Percentiles rank a stretch among this genome's conserved stretches.
Conservation (phyloP, 2,329 filamentous ascomycete genomes). For the Botryotinia calthae region DNA sequence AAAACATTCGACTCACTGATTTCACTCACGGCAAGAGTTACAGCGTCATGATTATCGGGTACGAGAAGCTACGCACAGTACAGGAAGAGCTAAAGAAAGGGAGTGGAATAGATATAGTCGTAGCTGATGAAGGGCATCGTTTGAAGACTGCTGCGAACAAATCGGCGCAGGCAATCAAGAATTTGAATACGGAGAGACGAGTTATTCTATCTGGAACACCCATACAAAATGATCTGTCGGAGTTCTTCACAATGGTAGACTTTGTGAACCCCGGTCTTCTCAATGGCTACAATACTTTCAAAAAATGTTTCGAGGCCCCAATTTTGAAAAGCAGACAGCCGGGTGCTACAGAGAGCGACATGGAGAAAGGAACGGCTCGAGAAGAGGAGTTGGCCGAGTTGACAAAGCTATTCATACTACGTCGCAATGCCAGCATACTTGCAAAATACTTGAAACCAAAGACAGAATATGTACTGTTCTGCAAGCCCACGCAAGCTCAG, state of each 20-base stretch:
- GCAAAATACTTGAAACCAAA: constrained; percentile 87
- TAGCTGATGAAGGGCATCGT: constrained; percentile 95
- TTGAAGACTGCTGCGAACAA: constrained; percentile 96
- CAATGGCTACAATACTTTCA: constrained; percentile 87
- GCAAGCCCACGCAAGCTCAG: constrained; percentile 85
- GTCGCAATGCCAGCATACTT: constrained; percentile 88
- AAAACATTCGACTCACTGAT: constrained; percentile 58
- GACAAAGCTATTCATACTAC: constrained; percentile 88
- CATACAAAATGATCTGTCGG: constrained; percentile 90
- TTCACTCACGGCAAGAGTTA: constrained; percentile 68
- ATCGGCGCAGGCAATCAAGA: constrained; percentile 82
- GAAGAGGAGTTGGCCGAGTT: constrained; percentile 79
- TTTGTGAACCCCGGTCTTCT: constrained; percentile 93
- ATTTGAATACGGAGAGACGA: constrained; percentile 67
- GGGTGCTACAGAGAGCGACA: constrained; percentile 60
- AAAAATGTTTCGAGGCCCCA: constrained; percentile 92
- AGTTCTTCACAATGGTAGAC: constrained; percentile 90
- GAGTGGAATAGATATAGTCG: constrained; percentile 73
- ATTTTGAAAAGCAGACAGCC: constrained; percentile 63
- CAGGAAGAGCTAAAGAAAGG: constrained; percentile 64
- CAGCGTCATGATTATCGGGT: constrained; percentile 70
- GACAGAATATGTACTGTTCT: constrained; percentile 92
- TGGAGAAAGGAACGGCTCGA: constrained; percentile 71
- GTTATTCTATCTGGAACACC: constrained; percentile 68
- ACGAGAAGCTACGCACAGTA: constrained; percentile 65